Conservation (phyloP, 2,329 filamentous ascomycete genomes). For the Colletotrichum truncatum region DNA sequence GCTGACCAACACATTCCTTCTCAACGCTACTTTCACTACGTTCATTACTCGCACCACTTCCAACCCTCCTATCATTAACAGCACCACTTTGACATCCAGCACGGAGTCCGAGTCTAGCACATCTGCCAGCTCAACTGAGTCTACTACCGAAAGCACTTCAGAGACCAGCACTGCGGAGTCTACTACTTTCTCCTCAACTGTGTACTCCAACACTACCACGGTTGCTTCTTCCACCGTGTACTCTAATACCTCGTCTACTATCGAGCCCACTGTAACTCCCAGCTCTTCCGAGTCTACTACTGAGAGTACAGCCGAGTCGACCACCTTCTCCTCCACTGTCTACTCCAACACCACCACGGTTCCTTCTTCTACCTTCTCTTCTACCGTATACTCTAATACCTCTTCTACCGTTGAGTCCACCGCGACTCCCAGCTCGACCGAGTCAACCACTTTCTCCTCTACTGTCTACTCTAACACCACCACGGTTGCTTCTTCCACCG, state of each 20-base stretch:
- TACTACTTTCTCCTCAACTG: background rate
- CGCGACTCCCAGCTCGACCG: too few relatives aligned
- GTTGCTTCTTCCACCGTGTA: background rate
- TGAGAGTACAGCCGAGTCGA: too few relatives aligned
- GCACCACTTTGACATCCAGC: background rate
- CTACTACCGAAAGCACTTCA: too few relatives aligned
- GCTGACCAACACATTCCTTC: constrained; percentile 17
- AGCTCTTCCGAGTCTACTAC: too few relatives aligned
- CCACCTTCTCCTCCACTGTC: background rate
- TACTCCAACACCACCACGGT: background rate
- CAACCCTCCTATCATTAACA: background rate
- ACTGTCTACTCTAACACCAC: background rate
- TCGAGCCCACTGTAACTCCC: too few relatives aligned
- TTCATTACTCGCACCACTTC: constrained; percentile 25
- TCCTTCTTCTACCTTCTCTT: background rate
- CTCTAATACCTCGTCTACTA: too few relatives aligned
- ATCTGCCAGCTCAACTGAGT: too few relatives aligned
- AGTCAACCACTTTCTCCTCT: background rate
- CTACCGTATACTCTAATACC: background rate
- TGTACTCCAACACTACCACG: background rate
- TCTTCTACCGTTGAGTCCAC: background rate
- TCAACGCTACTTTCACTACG: constrained; percentile 27
- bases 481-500: background rate
- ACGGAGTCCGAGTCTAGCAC: background rate
- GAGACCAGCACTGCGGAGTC: too few relatives aligned